These are phyloP conservation scores for Parathielavia appendiculata DNA, from an alignment of 495 filamentous ascomycete species.

Conservation along the genomic window DNA sequence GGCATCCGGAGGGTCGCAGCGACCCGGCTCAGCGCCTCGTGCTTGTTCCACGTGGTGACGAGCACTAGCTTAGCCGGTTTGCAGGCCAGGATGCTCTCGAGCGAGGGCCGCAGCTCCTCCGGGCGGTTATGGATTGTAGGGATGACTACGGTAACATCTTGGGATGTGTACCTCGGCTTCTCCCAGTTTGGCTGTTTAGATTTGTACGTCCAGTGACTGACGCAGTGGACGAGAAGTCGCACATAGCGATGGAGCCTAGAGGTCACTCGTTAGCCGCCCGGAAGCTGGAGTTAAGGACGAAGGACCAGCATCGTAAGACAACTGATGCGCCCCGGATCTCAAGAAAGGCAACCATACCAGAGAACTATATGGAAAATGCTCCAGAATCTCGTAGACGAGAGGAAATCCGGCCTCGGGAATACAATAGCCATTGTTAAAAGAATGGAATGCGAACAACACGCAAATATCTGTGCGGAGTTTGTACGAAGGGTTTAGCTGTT, in stretches of 20 bases:
- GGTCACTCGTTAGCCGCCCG: conserved; percentile 15
- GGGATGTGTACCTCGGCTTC: conserved; percentile 41
- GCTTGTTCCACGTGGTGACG: conserved; percentile 52
- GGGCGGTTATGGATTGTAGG: conserved; percentile 52
- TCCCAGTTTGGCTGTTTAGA: conserved; percentile 37
- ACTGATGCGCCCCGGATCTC: neutral
- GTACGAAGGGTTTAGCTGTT: too few relatives aligned
- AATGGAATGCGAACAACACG: conserved; percentile 21
- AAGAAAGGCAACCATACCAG: conserved; percentile 34
- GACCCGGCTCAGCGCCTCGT: conserved; percentile 40
- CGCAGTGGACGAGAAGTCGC: conserved; percentile 48
- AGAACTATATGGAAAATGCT: conserved; percentile 36
- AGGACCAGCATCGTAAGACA: too few relatives aligned
- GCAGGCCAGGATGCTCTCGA: conserved; percentile 54
- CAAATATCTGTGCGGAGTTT: too few relatives aligned
- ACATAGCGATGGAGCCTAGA: conserved; percentile 47
- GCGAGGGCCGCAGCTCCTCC: conserved; percentile 47
- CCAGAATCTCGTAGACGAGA: conserved; percentile 37
- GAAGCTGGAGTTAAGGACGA: neutral
- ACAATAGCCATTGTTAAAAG: conserved; percentile 32
- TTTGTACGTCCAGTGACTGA: conserved; percentile 49
- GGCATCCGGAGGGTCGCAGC: conserved; percentile 36
- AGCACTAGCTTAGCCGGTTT: conserved; percentile 55
- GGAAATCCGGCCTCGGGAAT: conserved; percentile 35
- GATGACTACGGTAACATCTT: conserved; percentile 54